Base-by-base conservation (phyloP, 805 yeast genomes). In the Lachancea lanzarotensis region DNA sequence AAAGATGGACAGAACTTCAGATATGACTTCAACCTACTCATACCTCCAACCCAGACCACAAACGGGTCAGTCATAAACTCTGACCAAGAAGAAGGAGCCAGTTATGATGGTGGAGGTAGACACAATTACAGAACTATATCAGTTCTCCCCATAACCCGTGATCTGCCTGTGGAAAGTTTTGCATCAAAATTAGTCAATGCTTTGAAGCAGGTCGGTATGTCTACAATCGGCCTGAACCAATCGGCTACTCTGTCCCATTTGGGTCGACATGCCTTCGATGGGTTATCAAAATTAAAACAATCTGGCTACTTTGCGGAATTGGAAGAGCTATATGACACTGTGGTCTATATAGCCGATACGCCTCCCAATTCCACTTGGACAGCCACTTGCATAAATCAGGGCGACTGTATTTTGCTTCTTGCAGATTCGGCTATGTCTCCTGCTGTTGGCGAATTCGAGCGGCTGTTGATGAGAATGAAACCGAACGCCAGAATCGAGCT, bases 261-360 rank as follows among this genome's bases (percentile, higher is more conserved):
- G 49, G 98, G 98, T 1, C 75, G 87, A 43, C 87, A 90, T 65
- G 97, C 98, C 0, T 93, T 93, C 70, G 95, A 88, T 62, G 88
- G 81, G 53, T 71, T 93, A 38, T 86, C 96, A 0, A 81, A 82
- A 45, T 69, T 93, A 58, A 90, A 87, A 59, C 82, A 90, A 49
- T 78, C 93, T 34, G 96, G 97, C 0, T 86, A 82, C 57, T 84
- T 91, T 59, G 85, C 96, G 0, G 95, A 88, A 53, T 71, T 93
- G 40, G 98, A 91, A 69, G 97, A 90, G 55, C 75, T 78, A 50
- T 86, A 82, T 60, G 87, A 91, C 52, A 83, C 88, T n/a, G 84
- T 93, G 3, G 78, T 91, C 1, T 93, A 91, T 57, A 80, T 91
- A 11, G 90, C 93, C 20, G 98, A 93, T 56, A 81, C 96, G 0